phyloP scores from a whole-genome alignment of 768 basidiomycete genomes.

The Glaciozyma antarctica region DNA sequence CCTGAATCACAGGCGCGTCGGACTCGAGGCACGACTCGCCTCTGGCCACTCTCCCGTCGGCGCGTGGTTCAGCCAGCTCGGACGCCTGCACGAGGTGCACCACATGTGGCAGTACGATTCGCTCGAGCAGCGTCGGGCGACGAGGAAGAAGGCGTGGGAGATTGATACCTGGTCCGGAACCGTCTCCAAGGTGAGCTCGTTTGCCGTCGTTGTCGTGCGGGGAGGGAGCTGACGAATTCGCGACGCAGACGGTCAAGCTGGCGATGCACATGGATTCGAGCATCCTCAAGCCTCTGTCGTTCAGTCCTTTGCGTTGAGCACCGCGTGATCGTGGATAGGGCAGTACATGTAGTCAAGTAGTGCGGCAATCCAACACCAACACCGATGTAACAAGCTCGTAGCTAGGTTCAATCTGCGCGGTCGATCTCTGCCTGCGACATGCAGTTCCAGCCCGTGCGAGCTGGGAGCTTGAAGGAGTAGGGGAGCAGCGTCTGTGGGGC shows the following conservation, averaged over 20 bases:
- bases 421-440: too few species aligned
- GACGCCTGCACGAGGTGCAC: constrained; percentile 55
- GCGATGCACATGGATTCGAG: constrained; percentile 77
- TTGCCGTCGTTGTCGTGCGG: neutral
- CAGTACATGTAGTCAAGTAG: too few species aligned
- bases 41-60: constrained; percentile 70
- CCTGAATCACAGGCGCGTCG: constrained; percentile 57
- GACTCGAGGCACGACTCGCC: constrained; percentile 84
- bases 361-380: too few species aligned
- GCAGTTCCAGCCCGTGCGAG: too few species aligned
- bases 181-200: constrained; percentile 25
- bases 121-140: constrained; percentile 57
- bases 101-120: constrained; percentile 97
- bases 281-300: constrained; percentile 67
- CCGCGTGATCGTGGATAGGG: neutral
- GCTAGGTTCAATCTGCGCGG: too few species aligned
- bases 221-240: neutral
- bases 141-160: constrained; percentile 83
- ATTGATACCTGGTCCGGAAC: constrained; percentile 66
- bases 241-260: constrained; percentile 69
- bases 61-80: constrained; percentile 71
- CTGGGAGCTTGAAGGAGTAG: too few species aligned
- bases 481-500: too few species aligned
- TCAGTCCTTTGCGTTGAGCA: constrained; percentile 55
- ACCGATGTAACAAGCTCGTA: too few species aligned